A percentile compares a stretch with the other conserved stretches of the same genome.
These are phyloP conservation scores for Chalara sp. DNA, from an alignment of 2,329 filamentous ascomycete genomes.

Conservation along the genomic window DNA sequence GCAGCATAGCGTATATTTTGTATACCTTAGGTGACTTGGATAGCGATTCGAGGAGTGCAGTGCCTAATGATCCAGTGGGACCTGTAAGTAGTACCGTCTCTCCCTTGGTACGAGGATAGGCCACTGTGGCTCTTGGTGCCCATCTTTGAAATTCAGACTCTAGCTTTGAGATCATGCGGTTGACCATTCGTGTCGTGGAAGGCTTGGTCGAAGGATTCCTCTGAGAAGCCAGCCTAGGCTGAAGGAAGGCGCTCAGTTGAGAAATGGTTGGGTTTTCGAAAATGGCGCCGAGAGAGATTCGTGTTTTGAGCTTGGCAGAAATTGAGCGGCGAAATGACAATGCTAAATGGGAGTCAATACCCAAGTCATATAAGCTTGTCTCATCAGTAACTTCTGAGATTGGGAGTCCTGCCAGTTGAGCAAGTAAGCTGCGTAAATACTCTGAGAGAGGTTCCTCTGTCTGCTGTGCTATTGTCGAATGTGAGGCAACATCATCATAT, in stretches of 20 bases:
- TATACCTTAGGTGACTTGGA: slow-evolving; percentile 10
- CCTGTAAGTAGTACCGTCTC: slow-evolving; percentile 21
- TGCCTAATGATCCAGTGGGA: slow-evolving; percentile 21
- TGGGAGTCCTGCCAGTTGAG: slow-evolving; percentile 12
- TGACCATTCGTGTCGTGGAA: slow-evolving; percentile 11
- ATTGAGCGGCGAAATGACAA: slow-evolving; percentile 19
- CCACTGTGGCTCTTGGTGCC: slow-evolving; percentile 5
- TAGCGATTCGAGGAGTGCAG: slow-evolving; percentile 15
- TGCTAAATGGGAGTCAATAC: slow-evolving; percentile 21
- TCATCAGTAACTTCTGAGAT: slow-evolving; percentile 13
- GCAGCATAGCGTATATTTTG: slow-evolving; percentile 22
- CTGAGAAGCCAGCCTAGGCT: neutral
- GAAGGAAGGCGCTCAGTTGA: slow-evolving; percentile 14
- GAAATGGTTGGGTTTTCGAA: slow-evolving; percentile 24
- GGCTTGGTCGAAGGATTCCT: neutral
- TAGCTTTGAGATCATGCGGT: slow-evolving; percentile 19
- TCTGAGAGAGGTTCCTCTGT: slow-evolving; percentile 10
- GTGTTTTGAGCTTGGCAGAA: slow-evolving; percentile 14
- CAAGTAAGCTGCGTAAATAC: slow-evolving; percentile 15
- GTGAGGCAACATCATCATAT: slow-evolving; percentile 8
- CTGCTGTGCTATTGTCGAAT: neutral
- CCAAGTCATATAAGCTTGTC: slow-evolving; percentile 21
- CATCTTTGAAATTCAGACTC: slow-evolving; percentile 18
- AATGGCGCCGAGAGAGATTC: slow-evolving; percentile 23
- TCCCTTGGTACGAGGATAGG: slow-evolving; percentile 7